phyloP scores from a whole-genome alignment of 2,329 filamentous ascomycete species.

The Diplodia mutila region DNA sequence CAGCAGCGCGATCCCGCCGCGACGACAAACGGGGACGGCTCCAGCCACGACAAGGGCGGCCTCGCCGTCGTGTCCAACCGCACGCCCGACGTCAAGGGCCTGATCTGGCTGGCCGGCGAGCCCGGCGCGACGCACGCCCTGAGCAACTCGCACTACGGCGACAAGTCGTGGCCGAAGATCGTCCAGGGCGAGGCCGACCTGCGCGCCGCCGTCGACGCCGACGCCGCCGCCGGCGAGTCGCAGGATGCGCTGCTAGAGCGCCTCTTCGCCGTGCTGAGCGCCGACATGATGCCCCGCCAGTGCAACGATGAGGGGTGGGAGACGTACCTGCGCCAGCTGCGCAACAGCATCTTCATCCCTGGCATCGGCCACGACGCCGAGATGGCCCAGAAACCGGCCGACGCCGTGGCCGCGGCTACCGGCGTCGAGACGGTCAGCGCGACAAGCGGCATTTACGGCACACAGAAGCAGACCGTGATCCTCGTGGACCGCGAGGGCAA shows the following conservation, averaged over 20 bases:
- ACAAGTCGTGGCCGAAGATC: slow-evolving; percentile 66
- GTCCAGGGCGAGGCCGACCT: slow-evolving; percentile 60
- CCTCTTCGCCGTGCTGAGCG: slow-evolving; percentile 57
- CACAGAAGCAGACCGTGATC: slow-evolving; percentile 66
- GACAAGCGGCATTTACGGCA: slow-evolving; percentile 62
- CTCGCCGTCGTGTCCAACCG: slow-evolving; percentile 67
- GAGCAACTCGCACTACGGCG: slow-evolving; percentile 64
- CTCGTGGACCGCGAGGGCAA: slow-evolving; percentile 59
- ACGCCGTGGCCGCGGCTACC: slow-evolving; percentile 47
- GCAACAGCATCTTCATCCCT: slow-evolving; percentile 65
- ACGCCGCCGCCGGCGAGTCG: slow-evolving; percentile 45
- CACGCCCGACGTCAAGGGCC: slow-evolving; percentile 54
- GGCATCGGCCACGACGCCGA: slow-evolving; percentile 54
- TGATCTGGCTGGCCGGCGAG: slow-evolving; percentile 55
- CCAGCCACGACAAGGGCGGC: slow-evolving; percentile 33
- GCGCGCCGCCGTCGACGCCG: slow-evolving; percentile 52
- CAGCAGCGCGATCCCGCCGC: background rate
- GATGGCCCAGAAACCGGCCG: slow-evolving; percentile 43
- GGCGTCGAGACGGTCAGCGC: slow-evolving; percentile 34
- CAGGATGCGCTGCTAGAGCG: slow-evolving; percentile 56
- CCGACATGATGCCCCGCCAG: slow-evolving; percentile 59
- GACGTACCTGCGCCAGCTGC: slow-evolving; percentile 59
- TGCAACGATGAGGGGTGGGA: slow-evolving; percentile 56
- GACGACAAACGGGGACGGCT: background rate
- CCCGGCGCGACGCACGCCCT: slow-evolving; percentile 60